A percentile compares a stretch with the other conserved stretches of the same genome.
Conservation (phyloP, 2,329 filamentous ascomycete species). For the Chalaropsis thielavioides region DNA sequence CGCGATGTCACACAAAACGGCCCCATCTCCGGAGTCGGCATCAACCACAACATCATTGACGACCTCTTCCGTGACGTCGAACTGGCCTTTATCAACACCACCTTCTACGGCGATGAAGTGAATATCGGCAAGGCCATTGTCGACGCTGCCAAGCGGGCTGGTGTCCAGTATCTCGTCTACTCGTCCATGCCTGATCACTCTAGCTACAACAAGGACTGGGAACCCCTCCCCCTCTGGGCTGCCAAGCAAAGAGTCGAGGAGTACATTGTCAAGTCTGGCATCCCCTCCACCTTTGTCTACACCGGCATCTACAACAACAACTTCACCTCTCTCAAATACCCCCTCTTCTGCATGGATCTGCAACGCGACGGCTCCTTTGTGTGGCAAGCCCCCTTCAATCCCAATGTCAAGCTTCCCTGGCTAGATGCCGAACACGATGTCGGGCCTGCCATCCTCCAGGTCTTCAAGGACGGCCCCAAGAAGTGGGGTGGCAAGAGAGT, state of each 20-base stretch:
- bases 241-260: slow-evolving; percentile 88
- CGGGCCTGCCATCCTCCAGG: slow-evolving; percentile 77
- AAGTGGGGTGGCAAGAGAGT: slow-evolving; percentile 73
- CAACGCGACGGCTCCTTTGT: slow-evolving; percentile 71
- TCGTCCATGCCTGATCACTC: slow-evolving; percentile 95
- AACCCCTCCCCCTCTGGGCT: slow-evolving; percentile 76
- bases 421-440: slow-evolving; percentile 93
- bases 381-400: slow-evolving; percentile 90
- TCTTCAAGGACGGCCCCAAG: slow-evolving; percentile 81
- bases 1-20: slow-evolving; percentile 55
- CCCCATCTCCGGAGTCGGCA: slow-evolving; percentile 46
- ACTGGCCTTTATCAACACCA: slow-evolving; percentile 94
- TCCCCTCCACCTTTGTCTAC: slow-evolving; percentile 87
- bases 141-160: slow-evolving; percentile 71
- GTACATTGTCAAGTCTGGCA: slow-evolving; percentile 66
- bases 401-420: slow-evolving; percentile 80
- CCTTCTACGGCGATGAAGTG: slow-evolving; percentile 89
- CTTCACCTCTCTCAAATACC: slow-evolving; percentile 84
- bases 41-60: slow-evolving; percentile 58
- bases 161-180: slow-evolving; percentile 85
- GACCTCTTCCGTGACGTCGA: slow-evolving; percentile 72
- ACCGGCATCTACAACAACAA: slow-evolving; percentile 99
- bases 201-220: slow-evolving; percentile 62
- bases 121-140: slow-evolving; percentile 78
- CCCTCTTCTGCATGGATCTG: slow-evolving; percentile 88